Evolutionary conservation across 2,329 filamentous ascomycete species (phyloP), one percentile per base, ranked within the genome.

Genomic region (Talaromyces sp.): DNA sequence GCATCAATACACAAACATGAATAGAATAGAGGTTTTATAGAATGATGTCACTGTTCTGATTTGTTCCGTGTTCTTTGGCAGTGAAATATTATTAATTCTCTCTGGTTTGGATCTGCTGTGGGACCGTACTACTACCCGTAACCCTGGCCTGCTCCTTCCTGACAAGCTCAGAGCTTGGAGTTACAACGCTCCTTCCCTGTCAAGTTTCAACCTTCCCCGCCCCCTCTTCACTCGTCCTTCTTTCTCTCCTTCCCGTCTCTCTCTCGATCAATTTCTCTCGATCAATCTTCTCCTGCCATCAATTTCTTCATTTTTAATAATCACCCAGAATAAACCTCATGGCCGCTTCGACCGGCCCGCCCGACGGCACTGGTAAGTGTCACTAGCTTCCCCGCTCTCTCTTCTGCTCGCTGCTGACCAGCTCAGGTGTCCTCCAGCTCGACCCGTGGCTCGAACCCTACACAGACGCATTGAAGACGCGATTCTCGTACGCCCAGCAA

Each of bases 391-490:
- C n/a, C 43, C 21, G 43, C 43, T 24, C 41, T 43, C n/a, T n/a
- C n/a, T n/a, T 14, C 43, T 19, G 1, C 43, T 46, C 4, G 4
- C 2, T 11, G 8, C 43, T 46, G 17, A 52, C 27, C 48, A 50
- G 43, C 26, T 46, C 71, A 96, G 94, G 93, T 67, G 92, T 97
- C 57, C 77, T 95, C 65, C 80, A 90, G 74, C 83, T 97, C 61
- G 94, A 99, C 72, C 91, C 92, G 52, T 97, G 88, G 85, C 86
- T 99, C 58, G 84, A 85, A 57, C 93, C 94, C 4, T 97, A 95
- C 81, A 84, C 86, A 69, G 90, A 88, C 59, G 80, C 87, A 32
- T 81, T 99, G 65, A 88, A 85, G 74, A 83, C 85, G 62, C 86
- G 94, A 70, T 97, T 88, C 75, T 77, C 83, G 61, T 91, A 90